Percentiles rank a stretch among this genome's conserved stretches.
Conservation (phyloP, 495 filamentous ascomycete genomes). For the Podospora comata region DNA sequence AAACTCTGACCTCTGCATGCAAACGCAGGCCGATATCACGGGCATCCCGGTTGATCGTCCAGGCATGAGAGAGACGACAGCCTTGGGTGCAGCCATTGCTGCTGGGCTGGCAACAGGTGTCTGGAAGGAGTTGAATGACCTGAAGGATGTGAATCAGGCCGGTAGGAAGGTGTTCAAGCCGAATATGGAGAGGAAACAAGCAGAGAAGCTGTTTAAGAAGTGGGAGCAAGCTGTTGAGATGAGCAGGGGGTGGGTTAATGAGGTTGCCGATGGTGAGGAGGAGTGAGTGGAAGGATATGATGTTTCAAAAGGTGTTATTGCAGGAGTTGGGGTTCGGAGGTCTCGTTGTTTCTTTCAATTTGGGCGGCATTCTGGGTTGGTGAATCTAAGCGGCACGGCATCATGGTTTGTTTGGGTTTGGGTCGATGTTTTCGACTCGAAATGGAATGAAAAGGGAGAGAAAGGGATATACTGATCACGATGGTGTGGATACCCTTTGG, state of each 20-base stretch:
- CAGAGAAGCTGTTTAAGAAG: conserved; percentile 65
- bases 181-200: conserved; percentile 56
- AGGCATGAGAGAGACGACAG: conserved; percentile 89
- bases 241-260: conserved; percentile 74
- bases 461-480: background rate
- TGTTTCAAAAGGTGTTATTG: background rate
- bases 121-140: conserved; percentile 76
- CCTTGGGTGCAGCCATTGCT: conserved; percentile 89
- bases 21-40: conserved; percentile 90
- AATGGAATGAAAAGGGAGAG: background rate
- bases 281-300: background rate
- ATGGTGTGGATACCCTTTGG: background rate
- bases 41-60: conserved; percentile 85
- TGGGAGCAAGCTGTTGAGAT: conserved; percentile 90
- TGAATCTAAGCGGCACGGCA: background rate
- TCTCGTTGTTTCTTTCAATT: background rate
- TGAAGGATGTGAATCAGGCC: conserved; percentile 72
- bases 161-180: conserved; percentile 75
- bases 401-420: background rate
- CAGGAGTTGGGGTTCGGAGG: background rate
- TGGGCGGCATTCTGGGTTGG: background rate
- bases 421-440: background rate
- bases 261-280: conserved; percentile 12
- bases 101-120: conserved; percentile 82
- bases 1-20: conserved; percentile 93